phyloP scores from a whole-genome alignment of 2,329 filamentous ascomycete species.

The Sclerotinia nivalis region DNA sequence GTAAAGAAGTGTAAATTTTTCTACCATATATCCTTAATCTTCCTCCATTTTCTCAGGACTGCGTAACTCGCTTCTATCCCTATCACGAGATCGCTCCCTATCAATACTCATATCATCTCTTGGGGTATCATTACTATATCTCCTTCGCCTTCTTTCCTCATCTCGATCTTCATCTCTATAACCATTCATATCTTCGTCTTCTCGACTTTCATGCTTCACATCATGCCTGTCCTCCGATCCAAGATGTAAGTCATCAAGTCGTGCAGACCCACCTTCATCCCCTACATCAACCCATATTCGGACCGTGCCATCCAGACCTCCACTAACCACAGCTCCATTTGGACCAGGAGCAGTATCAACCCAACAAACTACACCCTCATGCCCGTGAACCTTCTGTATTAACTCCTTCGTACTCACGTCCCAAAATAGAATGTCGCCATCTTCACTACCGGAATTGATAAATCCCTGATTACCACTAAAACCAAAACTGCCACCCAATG shows the following conservation, averaged over 20 bases:
- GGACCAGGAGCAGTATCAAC: constrained; percentile 60
- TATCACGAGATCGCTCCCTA: constrained; percentile 14
- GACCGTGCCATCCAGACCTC: constrained; percentile 61
- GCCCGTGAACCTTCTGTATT: constrained; percentile 64
- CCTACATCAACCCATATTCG: constrained; percentile 58
- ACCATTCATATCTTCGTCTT: constrained; percentile 24
- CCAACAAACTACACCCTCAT: constrained; percentile 63
- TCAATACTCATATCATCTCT: constrained; percentile 31
- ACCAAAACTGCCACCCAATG: constrained; percentile 82
- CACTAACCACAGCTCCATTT: constrained; percentile 57
- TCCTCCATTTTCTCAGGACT: constrained; percentile 30
- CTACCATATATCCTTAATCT: constrained; percentile 21
- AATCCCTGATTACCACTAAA: constrained; percentile 60
- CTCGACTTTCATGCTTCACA: constrained; percentile 26
- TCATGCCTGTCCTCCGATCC: constrained; percentile 19
- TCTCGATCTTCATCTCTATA: constrained; percentile 24
- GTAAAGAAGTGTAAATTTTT: neutral
- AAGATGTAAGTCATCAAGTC: constrained; percentile 28
- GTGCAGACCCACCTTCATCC: constrained; percentile 29
- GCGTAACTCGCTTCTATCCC: constrained; percentile 16
- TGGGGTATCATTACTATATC: constrained; percentile 35
- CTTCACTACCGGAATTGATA: constrained; percentile 81
- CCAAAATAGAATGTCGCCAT: constrained; percentile 84
- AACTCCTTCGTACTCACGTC: constrained; percentile 84
- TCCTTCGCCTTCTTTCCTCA: constrained; percentile 27